Conservation (phyloP, 495 filamentous ascomycete species). For the Talaromyces ruber region DNA sequence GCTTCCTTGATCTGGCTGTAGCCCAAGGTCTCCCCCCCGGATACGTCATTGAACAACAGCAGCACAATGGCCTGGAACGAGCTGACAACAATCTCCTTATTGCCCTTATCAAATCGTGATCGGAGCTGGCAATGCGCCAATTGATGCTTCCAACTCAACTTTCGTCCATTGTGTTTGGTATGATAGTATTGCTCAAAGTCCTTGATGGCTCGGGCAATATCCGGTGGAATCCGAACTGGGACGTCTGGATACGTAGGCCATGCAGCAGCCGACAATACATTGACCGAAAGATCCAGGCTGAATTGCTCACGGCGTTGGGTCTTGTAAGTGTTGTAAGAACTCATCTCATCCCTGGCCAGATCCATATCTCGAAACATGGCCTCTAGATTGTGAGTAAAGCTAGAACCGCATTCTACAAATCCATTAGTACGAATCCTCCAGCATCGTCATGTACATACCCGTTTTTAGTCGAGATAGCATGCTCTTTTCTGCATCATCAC, state of each 20-base stretch:
- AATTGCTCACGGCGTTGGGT: slow-evolving; percentile 39
- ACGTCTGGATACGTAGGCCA: slow-evolving; percentile 92
- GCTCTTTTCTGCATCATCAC: slow-evolving; percentile 86
- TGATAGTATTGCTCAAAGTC: slow-evolving; percentile 78
- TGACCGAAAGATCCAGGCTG: slow-evolving; percentile 74
- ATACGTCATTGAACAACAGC: slow-evolving; percentile 77
- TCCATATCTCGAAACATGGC: slow-evolving; percentile 99
- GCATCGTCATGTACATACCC: slow-evolving; percentile 28
- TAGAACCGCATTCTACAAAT: slow-evolving; percentile 79
- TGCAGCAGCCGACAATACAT: slow-evolving; percentile 72
- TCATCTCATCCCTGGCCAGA: slow-evolving; percentile 75
- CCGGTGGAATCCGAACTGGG: slow-evolving; percentile 62
- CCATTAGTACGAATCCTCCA: no score
- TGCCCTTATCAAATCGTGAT: slow-evolving; percentile 65
- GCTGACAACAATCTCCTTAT: slow-evolving; percentile 79
- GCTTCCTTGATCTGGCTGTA: slow-evolving; percentile 63
- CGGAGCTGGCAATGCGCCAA: slow-evolving; percentile 79
- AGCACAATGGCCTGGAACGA: slow-evolving; percentile 89
- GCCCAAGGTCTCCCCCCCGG: slow-evolving; percentile 43
- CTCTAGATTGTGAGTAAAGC: slow-evolving; percentile 93
- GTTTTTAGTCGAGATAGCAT: slow-evolving; percentile 88
- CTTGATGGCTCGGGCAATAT: slow-evolving; percentile 56
- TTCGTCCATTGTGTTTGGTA: slow-evolving; percentile 75
- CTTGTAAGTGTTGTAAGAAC: slow-evolving; percentile 56
- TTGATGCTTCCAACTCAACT: slow-evolving; percentile 85